Evolutionary conservation across 2,329 filamentous ascomycete species (phyloP), one percentile per base, ranked within the genome.

Genomic region (Fusarium chuoi): DNA sequence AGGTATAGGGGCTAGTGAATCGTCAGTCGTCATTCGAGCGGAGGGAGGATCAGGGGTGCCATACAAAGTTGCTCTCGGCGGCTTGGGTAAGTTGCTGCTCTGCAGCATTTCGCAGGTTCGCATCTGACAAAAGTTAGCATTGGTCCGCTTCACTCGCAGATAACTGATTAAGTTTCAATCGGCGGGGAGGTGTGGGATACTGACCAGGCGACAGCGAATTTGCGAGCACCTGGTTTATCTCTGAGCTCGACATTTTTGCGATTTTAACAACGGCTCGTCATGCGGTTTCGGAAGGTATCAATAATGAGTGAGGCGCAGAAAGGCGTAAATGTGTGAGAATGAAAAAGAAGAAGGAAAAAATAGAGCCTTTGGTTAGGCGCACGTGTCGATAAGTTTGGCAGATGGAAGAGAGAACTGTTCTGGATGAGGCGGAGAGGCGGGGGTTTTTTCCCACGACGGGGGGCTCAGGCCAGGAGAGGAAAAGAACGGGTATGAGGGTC

Each of bases 201-300:
- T 84, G 87, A 98, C 96, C 96, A 82, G 95, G 89, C 82, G 95
- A 97, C 86, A 98, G 91, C 84, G 96, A 98, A 88, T 95, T 96
- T 86, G 94, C 91, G 88, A 99, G 93, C 88, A 99, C 96, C 87
- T 95, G 93, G 88, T 96, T 97, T 88, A 98, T 97, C 88, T 98
- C 94, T 93, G 97, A 86, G 87, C 87, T 89, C 85, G 88, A 89
- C 89, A 90, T 94, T 84, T 81, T 87, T 83, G 82, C 79, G 80
- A 81, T 79, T 79, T 78, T 76, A 70, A 62, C 72, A 71, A 68
- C 75, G 78, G 77, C 73, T 82, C 80, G 80, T 82, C 82, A 83
- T 83, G 80, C 82, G 81, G 80, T 72, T 78, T 75, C 74, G 71
- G 73, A 62, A 72, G 70, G 66, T 73, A 73, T 77, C 78, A 75